Conservation (phyloP, 768 basidiomycete genomes). For the Hemileccinum impolitum region DNA sequence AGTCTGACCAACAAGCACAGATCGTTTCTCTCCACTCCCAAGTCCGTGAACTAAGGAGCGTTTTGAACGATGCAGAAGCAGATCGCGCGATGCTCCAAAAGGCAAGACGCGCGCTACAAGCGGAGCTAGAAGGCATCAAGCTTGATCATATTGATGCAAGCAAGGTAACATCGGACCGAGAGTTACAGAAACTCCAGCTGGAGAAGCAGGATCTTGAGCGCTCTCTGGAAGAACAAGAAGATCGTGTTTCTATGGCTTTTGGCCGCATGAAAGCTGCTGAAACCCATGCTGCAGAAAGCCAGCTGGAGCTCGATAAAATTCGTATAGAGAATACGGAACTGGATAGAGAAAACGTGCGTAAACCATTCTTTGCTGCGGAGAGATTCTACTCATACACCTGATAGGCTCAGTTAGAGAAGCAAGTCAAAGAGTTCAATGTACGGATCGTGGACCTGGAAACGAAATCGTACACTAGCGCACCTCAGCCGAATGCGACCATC, state of each 20-base stretch:
- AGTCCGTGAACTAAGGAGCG: slow-evolving; percentile 76
- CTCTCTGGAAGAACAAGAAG: slow-evolving; percentile 73
- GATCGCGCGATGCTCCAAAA: slow-evolving; percentile 77
- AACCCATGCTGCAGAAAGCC: slow-evolving; percentile 67
- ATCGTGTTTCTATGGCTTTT: slow-evolving; percentile 65
- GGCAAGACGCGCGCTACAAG: slow-evolving; percentile 75
- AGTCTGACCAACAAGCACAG: slow-evolving; percentile 79
- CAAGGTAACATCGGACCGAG: slow-evolving; percentile 68
- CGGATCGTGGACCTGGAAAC: slow-evolving; percentile 83
- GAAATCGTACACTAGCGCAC: slow-evolving; percentile 64
- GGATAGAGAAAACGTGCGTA: slow-evolving; percentile 68
- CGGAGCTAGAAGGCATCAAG: slow-evolving; percentile 78
- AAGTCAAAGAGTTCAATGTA: slow-evolving; percentile 79
- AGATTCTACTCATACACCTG: background rate
- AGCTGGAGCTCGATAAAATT: slow-evolving; percentile 70
- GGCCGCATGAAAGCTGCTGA: slow-evolving; percentile 85
- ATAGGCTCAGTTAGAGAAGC: slow-evolving; percentile 81
- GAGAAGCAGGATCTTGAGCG: slow-evolving; percentile 82
- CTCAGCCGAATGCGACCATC: slow-evolving; percentile 51
- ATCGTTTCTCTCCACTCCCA: slow-evolving; percentile 83
- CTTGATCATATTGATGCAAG: slow-evolving; percentile 67
- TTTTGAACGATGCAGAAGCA: slow-evolving; percentile 83
- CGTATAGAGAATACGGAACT: slow-evolving; percentile 80
- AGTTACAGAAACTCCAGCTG: slow-evolving; percentile 70
- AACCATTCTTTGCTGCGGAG: background rate